Percentiles rank a stretch among this genome's conserved stretches.
Evolutionary conservation across 768 basidiomycete species (phyloP).

Genomic region (Amanita exitialis): DNA sequence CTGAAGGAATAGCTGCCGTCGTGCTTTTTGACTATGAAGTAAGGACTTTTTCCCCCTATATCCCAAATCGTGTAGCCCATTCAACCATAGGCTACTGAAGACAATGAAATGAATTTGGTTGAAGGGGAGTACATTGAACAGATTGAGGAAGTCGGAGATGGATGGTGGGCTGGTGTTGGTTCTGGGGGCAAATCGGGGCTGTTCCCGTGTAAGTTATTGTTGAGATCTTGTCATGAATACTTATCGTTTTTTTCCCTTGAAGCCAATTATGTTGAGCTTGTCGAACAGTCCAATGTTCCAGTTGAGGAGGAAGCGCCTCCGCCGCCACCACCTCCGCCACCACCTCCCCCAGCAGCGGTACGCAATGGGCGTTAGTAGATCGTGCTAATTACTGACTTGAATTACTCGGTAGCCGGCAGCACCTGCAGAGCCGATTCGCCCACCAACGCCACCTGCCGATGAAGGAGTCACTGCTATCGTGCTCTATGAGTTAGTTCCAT

Average conservation of each 20-base stretch:
- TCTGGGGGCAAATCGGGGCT: constrained; percentile 65
- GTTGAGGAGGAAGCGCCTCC: constrained; percentile 31
- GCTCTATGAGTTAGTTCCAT: constrained; percentile 55
- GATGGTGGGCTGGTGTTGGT: constrained; percentile 86
- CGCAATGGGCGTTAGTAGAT: constrained; percentile 9
- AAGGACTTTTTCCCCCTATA: not conserved
- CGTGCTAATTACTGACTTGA: not conserved
- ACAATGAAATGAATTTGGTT: constrained; percentile 72
- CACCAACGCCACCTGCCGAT: constrained; percentile 39
- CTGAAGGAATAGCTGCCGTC: constrained; percentile 52
- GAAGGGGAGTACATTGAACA: constrained; percentile 80
- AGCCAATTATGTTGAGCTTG: constrained; percentile 84
- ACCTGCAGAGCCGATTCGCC: constrained; percentile 30
- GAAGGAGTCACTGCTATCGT: constrained; percentile 56
- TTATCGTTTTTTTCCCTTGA: not conserved
- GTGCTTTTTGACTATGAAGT: constrained; percentile 80
- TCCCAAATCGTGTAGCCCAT: not conserved
- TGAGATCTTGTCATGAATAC: not conserved
- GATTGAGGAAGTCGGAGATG: constrained; percentile 78
- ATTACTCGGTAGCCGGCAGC: constrained; percentile 19
- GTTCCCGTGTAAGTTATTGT: constrained; percentile 62
- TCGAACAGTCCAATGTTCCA: constrained; percentile 35
- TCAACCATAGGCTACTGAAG: constrained; percentile 53
- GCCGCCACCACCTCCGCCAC: constrained; percentile 37
- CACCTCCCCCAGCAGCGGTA: constrained; percentile 35